These are phyloP conservation scores for Wallacemonas sp. DNA, from an alignment of 208 protist genomes.

Conservation along the genomic window DNA sequence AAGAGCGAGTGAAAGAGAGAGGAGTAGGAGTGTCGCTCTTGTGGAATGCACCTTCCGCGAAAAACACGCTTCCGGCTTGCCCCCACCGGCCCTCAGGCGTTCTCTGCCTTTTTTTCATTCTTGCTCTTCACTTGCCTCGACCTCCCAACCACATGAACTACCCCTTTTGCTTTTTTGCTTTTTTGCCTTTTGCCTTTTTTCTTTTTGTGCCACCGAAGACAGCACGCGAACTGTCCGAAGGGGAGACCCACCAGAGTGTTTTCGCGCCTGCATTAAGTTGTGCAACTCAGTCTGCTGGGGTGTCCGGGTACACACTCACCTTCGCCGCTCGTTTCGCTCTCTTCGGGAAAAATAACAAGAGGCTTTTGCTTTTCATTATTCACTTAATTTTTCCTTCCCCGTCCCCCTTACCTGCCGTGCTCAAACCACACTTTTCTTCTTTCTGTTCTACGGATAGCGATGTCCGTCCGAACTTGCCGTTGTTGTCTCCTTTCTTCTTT, in stretches of 20 bases:
- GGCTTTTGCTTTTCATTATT: neutral
- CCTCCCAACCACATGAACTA: neutral
- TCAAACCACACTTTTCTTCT: neutral
- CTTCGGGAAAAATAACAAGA: neutral
- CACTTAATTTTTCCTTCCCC: neutral
- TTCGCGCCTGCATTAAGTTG: slow-evolving; percentile 17
- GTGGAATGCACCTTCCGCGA: too few species aligned
- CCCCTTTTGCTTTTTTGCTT: slow-evolving; percentile 3
- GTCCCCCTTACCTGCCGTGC: neutral
- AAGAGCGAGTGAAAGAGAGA: too few species aligned
- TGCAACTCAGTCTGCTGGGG: slow-evolving; percentile 5
- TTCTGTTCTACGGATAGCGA: neutral
- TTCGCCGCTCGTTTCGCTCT: neutral
- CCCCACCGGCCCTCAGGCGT: too few species aligned
- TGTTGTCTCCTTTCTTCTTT: too few species aligned
- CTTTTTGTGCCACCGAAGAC: neutral
- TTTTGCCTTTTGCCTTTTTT: slow-evolving; percentile 11
- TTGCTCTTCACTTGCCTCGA: neutral
- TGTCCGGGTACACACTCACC: neutral
- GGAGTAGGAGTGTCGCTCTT: too few species aligned
- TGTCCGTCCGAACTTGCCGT: too few species aligned
- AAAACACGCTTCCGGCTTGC: too few species aligned
- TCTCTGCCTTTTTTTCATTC: neutral
- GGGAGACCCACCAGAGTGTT: neutral
- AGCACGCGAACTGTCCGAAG: neutral